These are phyloP conservation scores for Huntiella savannae DNA, from an alignment of 2,329 filamentous ascomycete genomes.

Conservation along the genomic window DNA sequence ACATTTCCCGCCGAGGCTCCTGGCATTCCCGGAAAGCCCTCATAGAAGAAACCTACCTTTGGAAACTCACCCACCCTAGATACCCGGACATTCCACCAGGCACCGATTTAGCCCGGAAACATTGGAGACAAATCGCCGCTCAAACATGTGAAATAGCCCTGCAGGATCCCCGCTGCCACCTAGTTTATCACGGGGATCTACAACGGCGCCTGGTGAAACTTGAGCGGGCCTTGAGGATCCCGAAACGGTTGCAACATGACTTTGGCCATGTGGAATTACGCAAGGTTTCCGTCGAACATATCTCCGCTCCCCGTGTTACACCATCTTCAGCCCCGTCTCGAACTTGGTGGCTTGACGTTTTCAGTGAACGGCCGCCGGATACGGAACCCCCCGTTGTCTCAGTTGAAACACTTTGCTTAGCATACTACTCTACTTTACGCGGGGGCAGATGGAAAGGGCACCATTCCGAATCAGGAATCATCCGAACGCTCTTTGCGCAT, in stretches of 20 bases:
- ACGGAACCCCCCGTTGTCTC: constrained; percentile 41
- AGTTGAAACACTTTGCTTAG: constrained; percentile 89
- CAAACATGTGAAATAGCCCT: constrained; percentile 71
- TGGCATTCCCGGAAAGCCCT: constrained; percentile 96
- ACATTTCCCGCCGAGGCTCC: constrained; percentile 61
- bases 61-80: constrained; percentile 23
- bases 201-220: constrained; percentile 88
- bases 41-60: constrained; percentile 90
- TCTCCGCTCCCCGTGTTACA: too few relatives aligned
- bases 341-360: constrained; percentile 65
- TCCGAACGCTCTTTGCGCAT: constrained; percentile 79
- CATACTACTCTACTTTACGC: constrained; percentile 52
- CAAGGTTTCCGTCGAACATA: too few relatives aligned
- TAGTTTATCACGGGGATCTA: constrained; percentile 85
- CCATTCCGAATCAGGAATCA: constrained; percentile 76
- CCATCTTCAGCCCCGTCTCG: constrained; percentile 41
- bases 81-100: constrained; percentile 19
- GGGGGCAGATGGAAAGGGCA: constrained; percentile 71
- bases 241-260: constrained; percentile 75
- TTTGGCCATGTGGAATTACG: constrained; percentile 70
- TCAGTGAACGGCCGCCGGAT: constrained; percentile 36
- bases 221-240: constrained; percentile 65
- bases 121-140: constrained; percentile 62
- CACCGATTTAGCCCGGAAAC: constrained; percentile 42
- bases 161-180: constrained; percentile 72